Conservation (phyloP, 106 monocot species). For the Amphibolis antarctica region DNA sequence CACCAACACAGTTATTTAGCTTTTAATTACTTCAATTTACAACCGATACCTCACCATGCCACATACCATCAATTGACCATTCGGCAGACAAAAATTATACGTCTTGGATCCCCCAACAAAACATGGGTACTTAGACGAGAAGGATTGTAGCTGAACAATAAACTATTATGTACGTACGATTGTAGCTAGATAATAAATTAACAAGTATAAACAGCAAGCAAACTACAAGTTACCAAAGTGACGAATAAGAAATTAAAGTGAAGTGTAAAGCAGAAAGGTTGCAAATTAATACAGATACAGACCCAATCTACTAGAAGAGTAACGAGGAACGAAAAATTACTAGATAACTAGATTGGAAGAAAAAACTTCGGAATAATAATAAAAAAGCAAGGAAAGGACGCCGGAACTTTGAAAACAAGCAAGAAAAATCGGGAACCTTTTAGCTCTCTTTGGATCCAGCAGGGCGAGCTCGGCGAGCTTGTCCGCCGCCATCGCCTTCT, state of each 20-base stretch:
- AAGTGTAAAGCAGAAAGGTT: no score
- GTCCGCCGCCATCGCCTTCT: slow-evolving; percentile 76
- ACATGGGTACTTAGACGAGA: no score
- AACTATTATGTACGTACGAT: neutral
- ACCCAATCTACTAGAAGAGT: no score
- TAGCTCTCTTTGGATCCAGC: slow-evolving; percentile 88
- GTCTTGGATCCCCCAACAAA: no score
- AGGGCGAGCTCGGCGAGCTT: slow-evolving; percentile 79
- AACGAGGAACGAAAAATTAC: neutral
- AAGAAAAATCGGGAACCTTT: slow-evolving; percentile 33
- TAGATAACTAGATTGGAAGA: neutral
- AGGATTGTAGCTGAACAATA: no score
- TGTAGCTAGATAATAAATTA: neutral
- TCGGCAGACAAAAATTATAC: no score
- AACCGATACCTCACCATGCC: neutral
- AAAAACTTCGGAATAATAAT: neutral
- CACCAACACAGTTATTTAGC: neutral
- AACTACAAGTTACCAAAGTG: neutral
- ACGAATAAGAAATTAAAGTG: no score
- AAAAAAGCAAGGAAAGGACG: neutral
- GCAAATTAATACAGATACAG: no score
- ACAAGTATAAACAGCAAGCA: neutral
- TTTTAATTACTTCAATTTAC: neutral
- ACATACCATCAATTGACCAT: no score
- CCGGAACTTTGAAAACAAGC: neutral